Conservation (phyloP, 2,329 filamentous ascomycete genomes). For the Dactylellina leptospora region DNA sequence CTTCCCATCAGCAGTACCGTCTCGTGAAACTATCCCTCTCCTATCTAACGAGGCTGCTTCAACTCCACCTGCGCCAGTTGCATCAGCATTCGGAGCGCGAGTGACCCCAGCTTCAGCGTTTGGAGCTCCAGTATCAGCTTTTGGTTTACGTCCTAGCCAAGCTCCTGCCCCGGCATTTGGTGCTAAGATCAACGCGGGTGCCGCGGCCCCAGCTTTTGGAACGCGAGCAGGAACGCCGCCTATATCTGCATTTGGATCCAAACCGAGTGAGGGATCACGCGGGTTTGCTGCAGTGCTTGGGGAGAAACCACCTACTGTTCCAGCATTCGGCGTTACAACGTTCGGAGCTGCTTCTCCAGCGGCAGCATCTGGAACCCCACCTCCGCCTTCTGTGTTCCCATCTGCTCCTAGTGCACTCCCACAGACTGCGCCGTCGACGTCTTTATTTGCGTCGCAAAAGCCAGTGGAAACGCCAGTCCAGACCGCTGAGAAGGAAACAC, state of each 20-base stretch:
- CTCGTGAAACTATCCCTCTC: constrained; percentile 1
- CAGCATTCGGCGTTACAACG: not conserved
- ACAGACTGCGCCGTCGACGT: not conserved
- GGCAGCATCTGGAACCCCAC: constrained; percentile 7
- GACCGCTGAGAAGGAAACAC: not conserved
- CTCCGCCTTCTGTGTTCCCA: constrained; percentile 17
- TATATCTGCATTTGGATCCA: constrained; percentile 23
- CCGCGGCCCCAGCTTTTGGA: constrained; percentile 23
- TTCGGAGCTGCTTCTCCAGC: constrained; percentile 4
- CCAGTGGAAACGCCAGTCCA: not conserved
- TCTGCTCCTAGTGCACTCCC: constrained; percentile 2
- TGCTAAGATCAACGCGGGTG: not conserved
- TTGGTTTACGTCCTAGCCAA: constrained; percentile 14
- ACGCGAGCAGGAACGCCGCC: constrained; percentile 11
- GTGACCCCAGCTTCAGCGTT: constrained; percentile 27
- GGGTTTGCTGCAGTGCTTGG: constrained; percentile 21
- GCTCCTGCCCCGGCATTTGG: constrained; percentile 27
- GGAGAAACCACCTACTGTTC: constrained; percentile 4
- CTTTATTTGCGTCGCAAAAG: constrained; percentile 7
- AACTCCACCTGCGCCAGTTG: constrained; percentile 8
- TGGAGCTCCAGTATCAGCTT: constrained; percentile 31
- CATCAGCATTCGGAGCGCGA: constrained; percentile 21
- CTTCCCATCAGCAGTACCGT: constrained; percentile 27
- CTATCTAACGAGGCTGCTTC: constrained; percentile 4
- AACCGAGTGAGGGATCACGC: constrained; percentile 11